Percentiles rank a stretch among this genome's conserved stretches.
These are phyloP conservation scores for Combretum micranthum DNA, from an alignment of 345 rosid genomes.

Conservation along the genomic window DNA sequence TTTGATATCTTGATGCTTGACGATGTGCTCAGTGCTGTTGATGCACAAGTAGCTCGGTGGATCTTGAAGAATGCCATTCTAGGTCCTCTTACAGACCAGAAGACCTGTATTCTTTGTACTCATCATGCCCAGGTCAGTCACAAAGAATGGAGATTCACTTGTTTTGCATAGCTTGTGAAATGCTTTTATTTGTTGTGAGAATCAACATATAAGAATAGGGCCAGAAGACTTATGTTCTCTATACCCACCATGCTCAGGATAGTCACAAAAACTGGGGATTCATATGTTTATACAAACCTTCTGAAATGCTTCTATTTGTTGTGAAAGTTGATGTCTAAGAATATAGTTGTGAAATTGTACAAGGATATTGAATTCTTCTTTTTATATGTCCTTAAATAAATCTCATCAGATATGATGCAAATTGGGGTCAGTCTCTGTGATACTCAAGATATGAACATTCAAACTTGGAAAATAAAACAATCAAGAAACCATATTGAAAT, in stretches of 20 bases:
- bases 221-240: slow-evolving; percentile 58
- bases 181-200: background rate
- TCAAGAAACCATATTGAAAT: no score
- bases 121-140: slow-evolving; percentile 69
- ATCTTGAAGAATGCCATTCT: slow-evolving; percentile 62
- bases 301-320: background rate
- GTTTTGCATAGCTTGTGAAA: background rate
- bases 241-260: slow-evolving; percentile 84
- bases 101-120: slow-evolving; percentile 73
- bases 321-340: no score
- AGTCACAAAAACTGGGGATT: slow-evolving; percentile 7
- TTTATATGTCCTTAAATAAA: no score
- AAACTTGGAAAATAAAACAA: no score
- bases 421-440: no score
- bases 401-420: no score
- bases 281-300: background rate
- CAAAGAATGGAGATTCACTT: background rate
- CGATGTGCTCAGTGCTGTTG: slow-evolving; percentile 94
- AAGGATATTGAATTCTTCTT: no score
- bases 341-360: slow-evolving; percentile 2
- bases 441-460: no score
- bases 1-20: slow-evolving; percentile 67
- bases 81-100: slow-evolving; percentile 52
- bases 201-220: background rate
- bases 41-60: slow-evolving; percentile 84